Conservation (phyloP, 139 green algal species). For the Trebouxia sp. region DNA sequence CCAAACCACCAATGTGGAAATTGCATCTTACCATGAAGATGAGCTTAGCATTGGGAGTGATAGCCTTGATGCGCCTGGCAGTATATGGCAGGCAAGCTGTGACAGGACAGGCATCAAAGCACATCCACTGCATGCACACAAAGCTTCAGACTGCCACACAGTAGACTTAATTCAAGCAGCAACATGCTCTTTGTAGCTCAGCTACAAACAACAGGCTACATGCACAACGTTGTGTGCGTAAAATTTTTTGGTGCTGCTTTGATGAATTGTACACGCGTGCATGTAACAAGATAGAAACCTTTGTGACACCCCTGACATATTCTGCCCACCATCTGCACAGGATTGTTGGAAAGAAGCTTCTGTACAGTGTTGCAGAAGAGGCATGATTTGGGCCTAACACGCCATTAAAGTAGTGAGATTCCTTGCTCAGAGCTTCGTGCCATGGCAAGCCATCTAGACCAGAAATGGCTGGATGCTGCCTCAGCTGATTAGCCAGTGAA, state of each 20-base stretch:
- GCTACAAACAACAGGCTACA: too few relatives aligned
- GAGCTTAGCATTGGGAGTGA: conserved; percentile 77
- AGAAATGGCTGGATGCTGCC: conserved; percentile 63
- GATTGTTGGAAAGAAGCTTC: conserved; percentile 80
- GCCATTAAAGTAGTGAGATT: conserved; percentile 79
- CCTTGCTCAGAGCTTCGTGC: conserved; percentile 75
- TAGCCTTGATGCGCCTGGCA: conserved; percentile 54
- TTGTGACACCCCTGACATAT: conserved; percentile 28
- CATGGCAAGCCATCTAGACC: conserved; percentile 67
- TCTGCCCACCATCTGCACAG: conserved; percentile 55
- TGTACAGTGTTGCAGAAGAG: conserved; percentile 55
- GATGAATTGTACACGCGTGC: too few relatives aligned
- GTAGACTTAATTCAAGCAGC: too few relatives aligned
- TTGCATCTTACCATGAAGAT: conserved; percentile 66
- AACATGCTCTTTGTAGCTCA: too few relatives aligned
- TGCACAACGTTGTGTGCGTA: too few relatives aligned
- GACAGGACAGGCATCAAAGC: conserved; percentile 81
- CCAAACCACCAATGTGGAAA: too few relatives aligned
- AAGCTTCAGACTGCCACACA: too few relatives aligned
- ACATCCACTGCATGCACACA: conserved; percentile 57
- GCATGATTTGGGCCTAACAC: conserved; percentile 56
- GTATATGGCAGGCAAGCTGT: conserved; percentile 69
- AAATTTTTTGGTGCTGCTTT: too few relatives aligned
- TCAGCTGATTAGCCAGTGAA: conserved; percentile 69
- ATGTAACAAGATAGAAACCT: conserved; percentile 6